phyloP scores from a whole-genome alignment of 805 yeast species.

The Lachancea sp. region DNA sequence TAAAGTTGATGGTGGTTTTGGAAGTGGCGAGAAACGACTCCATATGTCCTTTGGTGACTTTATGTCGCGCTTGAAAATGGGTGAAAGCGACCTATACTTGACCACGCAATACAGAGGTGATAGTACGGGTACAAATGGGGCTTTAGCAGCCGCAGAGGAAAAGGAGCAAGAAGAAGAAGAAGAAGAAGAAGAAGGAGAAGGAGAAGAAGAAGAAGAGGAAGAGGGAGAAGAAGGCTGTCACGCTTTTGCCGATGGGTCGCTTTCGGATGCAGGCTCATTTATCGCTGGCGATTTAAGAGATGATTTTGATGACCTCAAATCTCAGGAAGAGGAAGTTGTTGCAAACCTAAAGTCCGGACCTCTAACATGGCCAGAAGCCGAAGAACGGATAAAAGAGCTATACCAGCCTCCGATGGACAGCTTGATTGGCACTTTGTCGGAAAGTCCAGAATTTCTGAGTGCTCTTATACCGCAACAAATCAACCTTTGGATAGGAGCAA shows the following conservation, averaged over 20 bases:
- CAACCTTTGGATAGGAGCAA: constrained; percentile 63
- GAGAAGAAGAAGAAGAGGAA: too few relatives aligned
- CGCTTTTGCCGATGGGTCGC: constrained; percentile 12
- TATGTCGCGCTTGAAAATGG: constrained; percentile 33
- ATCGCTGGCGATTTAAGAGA: constrained; percentile 21
- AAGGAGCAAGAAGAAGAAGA: constrained; percentile 6
- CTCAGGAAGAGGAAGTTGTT: constrained; percentile 11
- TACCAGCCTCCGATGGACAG: constrained; percentile 58
- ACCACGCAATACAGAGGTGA: constrained; percentile 64
- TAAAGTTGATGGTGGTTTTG: constrained; percentile 56
- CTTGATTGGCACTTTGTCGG: constrained; percentile 34
- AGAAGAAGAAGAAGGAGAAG: constrained; percentile 4
- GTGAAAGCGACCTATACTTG: constrained; percentile 47
- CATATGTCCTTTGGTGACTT: constrained; percentile 47
- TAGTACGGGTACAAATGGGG: constrained; percentile 14
- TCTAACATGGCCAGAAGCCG: constrained; percentile 31
- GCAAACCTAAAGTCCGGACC: constrained; percentile 22
- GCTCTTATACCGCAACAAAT: constrained; percentile 59
- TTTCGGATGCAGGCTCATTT: constrained; percentile 17
- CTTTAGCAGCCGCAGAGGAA: constrained; percentile 13
- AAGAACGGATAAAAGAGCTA: constrained; percentile 42
- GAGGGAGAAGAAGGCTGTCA: constrained; percentile 2
- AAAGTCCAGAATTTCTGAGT: constrained; percentile 38
- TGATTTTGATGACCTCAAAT: constrained; percentile 24
- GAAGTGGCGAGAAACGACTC: constrained; percentile 52